Percentiles rank a stretch among this genome's conserved stretches.
Evolutionary conservation across 2,329 filamentous ascomycete species (phyloP).

Genomic region (Triangularia setosa): DNA sequence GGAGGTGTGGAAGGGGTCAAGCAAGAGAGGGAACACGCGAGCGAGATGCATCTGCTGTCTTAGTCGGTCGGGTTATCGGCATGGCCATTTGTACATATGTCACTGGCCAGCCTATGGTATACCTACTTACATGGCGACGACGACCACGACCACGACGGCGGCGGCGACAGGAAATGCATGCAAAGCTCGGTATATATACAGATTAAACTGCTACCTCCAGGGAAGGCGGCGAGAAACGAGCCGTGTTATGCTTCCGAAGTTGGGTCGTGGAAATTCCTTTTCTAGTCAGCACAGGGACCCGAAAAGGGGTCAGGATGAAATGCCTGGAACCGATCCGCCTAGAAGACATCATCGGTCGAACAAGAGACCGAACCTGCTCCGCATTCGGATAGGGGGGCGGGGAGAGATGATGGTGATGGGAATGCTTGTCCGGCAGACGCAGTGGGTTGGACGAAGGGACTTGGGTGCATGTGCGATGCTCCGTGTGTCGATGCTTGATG

Average conservation of each 20-base stretch:
- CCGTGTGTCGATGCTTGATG: not conserved
- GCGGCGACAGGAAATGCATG: not conserved
- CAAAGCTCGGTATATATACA: conserved; percentile 3
- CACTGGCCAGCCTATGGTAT: not conserved
- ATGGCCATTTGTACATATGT: not conserved
- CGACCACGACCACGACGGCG: not conserved
- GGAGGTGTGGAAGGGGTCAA: not conserved
- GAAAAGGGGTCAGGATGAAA: not conserved
- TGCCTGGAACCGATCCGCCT: not conserved
- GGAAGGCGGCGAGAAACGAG: conserved; percentile 1
- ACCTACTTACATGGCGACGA: not conserved
- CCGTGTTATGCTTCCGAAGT: not conserved
- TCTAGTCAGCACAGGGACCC: not conserved
- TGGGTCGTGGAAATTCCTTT: not conserved
- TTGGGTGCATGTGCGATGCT: not conserved
- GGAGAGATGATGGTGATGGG: not conserved
- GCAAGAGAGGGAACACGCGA: conserved; percentile 8
- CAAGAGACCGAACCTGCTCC: not conserved
- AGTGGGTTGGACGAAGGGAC: not conserved
- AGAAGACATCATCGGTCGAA: not conserved
- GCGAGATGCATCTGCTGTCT: conserved; percentile 2
- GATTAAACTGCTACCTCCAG: conserved; percentile 9
- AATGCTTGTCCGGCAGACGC: not conserved
- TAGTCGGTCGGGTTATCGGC: not conserved
- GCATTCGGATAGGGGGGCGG: not conserved